Evolutionary conservation across 257 asterid species (phyloP).

Genomic region (Eucommia ulmoides): DNA sequence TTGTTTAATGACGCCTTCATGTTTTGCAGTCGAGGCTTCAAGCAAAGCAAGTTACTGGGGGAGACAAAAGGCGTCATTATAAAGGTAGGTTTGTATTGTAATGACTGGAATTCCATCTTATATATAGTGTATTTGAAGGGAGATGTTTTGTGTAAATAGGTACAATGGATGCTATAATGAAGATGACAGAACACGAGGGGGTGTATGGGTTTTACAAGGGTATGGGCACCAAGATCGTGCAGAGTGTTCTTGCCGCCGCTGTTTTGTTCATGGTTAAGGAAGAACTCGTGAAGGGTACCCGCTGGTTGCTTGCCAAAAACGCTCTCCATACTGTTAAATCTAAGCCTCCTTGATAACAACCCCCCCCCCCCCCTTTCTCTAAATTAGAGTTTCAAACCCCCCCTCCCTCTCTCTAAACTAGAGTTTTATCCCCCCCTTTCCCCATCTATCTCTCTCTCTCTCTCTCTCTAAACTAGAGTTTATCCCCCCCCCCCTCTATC

Average conservation of each 20-base stretch:
- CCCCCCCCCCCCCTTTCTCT: no score
- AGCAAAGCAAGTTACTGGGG: constrained; percentile 56
- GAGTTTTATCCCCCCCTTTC: no score
- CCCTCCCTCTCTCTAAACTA: no score
- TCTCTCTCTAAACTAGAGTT: no score
- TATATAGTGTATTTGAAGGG: neutral
- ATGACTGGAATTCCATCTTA: neutral
- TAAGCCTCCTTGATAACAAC: no score
- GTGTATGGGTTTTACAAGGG: constrained; percentile 67
- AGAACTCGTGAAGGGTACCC: constrained; percentile 75
- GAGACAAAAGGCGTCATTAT: constrained; percentile 71
- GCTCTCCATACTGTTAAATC: no score
- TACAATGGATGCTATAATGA: constrained; percentile 70
- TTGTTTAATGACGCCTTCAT: neutral
- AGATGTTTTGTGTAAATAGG: constrained; percentile 30
- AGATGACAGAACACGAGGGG: constrained; percentile 85
- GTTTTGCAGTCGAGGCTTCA: constrained; percentile 86
- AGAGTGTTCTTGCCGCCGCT: constrained; percentile 95
- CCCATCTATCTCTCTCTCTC: no score
- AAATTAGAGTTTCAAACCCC: no score
- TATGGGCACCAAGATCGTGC: constrained; percentile 52
- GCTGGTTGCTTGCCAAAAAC: constrained; percentile 84
- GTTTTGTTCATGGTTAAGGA: constrained; percentile 95
- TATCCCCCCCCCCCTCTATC: no score
- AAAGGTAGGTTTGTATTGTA: constrained; percentile 32